These are phyloP conservation scores for Puccinia hordei DNA, from an alignment of 1,284 basidiomycete genomes.

Conservation along the genomic window DNA sequence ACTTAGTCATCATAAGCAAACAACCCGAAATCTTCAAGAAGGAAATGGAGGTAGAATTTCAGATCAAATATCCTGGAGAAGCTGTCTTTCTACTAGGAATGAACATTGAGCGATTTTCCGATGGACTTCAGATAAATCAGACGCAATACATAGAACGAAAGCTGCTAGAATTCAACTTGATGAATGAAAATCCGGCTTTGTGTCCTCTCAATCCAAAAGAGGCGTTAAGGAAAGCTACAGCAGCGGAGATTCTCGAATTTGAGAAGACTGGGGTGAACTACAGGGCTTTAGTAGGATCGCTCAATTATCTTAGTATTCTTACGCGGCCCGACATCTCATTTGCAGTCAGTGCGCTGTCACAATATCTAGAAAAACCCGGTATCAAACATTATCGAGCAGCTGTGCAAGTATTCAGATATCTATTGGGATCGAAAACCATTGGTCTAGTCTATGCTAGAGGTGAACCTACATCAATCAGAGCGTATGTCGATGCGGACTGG, in stretches of 20 bases:
- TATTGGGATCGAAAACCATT: no score
- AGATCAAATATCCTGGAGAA: neutral
- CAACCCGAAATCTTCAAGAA: neutral
- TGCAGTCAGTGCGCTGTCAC: constrained; percentile 6
- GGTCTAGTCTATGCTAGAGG: no score
- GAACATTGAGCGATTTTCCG: neutral
- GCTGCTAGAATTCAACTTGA: neutral
- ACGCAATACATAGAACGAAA: neutral
- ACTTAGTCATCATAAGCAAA: neutral
- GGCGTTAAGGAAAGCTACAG: neutral
- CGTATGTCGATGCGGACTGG: no score
- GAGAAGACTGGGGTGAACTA: neutral
- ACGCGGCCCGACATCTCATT: constrained; percentile 6
- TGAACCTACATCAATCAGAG: no score
- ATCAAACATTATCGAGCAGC: no score
- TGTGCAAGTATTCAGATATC: no score
- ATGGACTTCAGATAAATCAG: neutral
- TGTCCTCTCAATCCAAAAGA: neutral
- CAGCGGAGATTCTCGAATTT: neutral
- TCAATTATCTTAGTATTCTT: neutral
- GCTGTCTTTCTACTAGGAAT: neutral
- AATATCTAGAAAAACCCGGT: no score
- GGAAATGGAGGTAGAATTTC: neutral
- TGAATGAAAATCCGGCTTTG: neutral
- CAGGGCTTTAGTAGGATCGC: neutral